Percentiles rank a stretch among this genome's conserved stretches.
Evolutionary conservation across 352 stramenopile genomes (phyloP).

Genomic region (Globisporangium spiculum): DNA sequence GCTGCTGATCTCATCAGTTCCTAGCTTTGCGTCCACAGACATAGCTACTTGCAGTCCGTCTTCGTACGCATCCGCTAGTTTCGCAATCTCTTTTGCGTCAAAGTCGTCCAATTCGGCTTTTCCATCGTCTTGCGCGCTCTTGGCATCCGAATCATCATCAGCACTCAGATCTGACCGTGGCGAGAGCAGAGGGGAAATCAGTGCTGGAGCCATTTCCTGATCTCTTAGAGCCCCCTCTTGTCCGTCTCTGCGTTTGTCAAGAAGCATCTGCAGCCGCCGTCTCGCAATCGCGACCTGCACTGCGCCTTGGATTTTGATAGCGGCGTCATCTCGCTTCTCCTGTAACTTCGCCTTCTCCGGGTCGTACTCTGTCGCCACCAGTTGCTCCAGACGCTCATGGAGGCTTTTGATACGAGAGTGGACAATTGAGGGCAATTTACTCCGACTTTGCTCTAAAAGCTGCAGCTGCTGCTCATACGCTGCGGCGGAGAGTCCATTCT

Average conservation of each 20-base stretch:
- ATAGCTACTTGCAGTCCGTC: conserved; percentile 14
- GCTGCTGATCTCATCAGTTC: background rate
- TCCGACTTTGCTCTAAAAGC: conserved; percentile 23
- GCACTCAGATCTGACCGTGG: conserved; percentile 1
- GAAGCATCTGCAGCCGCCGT: conserved; percentile 40
- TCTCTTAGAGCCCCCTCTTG: background rate
- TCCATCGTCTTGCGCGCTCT: background rate
- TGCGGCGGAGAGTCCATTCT: conserved; percentile 18
- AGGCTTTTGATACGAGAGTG: conserved; percentile 48
- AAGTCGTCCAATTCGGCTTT: conserved; percentile 28
- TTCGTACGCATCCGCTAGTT: conserved; percentile 66
- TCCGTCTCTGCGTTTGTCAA: conserved; percentile 16
- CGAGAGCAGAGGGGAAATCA: conserved; percentile 2
- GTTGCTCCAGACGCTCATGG: conserved; percentile 25
- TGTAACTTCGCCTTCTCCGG: conserved; percentile 22
- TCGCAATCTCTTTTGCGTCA: conserved; percentile 45
- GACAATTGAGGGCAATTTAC: conserved; percentile 22
- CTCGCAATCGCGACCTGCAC: conserved; percentile 41
- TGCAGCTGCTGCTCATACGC: conserved; percentile 29
- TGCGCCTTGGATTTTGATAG: conserved; percentile 42
- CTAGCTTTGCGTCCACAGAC: background rate
- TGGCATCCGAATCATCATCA: background rate
- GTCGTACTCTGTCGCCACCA: conserved; percentile 44
- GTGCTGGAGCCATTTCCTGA: background rate
- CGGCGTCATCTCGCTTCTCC: conserved; percentile 24